A percentile compares a stretch with the other conserved stretches of the same genome.
phyloP scores from a whole-genome alignment of 805 yeast genomes.

The Wickerhamomyces bisporus region DNA sequence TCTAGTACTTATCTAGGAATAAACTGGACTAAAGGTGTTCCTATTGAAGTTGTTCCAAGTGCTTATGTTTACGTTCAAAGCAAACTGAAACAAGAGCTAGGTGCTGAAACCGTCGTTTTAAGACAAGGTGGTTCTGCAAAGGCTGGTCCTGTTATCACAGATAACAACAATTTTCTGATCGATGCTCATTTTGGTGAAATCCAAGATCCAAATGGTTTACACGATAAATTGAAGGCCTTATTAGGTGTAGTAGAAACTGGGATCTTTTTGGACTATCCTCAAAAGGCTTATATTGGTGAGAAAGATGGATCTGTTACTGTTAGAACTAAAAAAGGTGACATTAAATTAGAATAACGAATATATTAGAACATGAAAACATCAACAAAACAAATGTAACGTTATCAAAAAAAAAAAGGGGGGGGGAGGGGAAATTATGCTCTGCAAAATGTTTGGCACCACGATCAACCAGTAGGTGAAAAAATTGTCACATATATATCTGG shows the following conservation, averaged over 20 bases:
- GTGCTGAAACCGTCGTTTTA: constrained; percentile 57
- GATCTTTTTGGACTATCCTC: constrained; percentile 65
- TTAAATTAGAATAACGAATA: not conserved
- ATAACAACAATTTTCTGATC: constrained; percentile 86
- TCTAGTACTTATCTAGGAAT: constrained; percentile 64
- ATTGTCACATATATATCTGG: no score
- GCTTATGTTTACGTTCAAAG: constrained; percentile 72
- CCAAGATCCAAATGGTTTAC: constrained; percentile 45
- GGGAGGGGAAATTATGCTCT: no score
- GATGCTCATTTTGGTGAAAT: constrained; percentile 91
- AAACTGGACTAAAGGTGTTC: constrained; percentile 86
- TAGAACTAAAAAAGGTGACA: constrained; percentile 24
- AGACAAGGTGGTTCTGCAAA: constrained; percentile 88
- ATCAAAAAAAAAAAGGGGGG: not conserved
- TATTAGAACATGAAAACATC: no score
- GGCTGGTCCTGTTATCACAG: constrained; percentile 97
- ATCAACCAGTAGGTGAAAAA: no score
- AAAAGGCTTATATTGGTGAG: constrained; percentile 86
- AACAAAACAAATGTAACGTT: no score
- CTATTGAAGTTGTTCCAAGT: constrained; percentile 90
- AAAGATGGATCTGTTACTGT: constrained; percentile 57
- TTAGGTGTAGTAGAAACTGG: constrained; percentile 98
- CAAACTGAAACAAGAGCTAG: constrained; percentile 57
- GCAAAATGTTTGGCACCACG: no score
- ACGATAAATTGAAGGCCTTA: constrained; percentile 59